A percentile compares a stretch with the other conserved stretches of the same genome.
These are phyloP conservation scores for Chlorencoelia australis DNA, from an alignment of 2,329 filamentous ascomycete species.

Conservation along the genomic window DNA sequence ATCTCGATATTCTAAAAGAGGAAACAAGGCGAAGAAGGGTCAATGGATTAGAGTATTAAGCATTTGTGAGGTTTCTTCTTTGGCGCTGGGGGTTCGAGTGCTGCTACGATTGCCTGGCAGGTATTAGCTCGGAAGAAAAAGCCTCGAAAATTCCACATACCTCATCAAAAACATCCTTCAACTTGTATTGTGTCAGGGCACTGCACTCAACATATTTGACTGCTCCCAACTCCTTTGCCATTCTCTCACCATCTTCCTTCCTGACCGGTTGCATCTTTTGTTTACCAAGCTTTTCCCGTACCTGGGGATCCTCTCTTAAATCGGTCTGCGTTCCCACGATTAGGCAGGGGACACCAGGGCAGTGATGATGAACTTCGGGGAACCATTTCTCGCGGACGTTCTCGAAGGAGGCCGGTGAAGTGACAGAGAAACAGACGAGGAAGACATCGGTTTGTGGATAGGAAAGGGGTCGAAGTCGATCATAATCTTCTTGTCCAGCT, in stretches of 20 bases:
- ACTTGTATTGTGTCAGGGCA: constrained; percentile 92
- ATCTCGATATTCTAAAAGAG: constrained; percentile 1
- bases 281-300: constrained; percentile 84
- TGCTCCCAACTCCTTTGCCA: constrained; percentile 94
- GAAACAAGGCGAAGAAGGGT: constrained; percentile 1
- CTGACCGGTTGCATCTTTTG: constrained; percentile 93
- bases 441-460: constrained; percentile 99
- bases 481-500: constrained; percentile 98
- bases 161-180: constrained; percentile 99
- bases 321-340: constrained; percentile 98
- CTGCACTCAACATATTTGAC: constrained; percentile 99
- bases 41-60: constrained; percentile 46
- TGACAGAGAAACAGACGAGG: constrained; percentile 97
- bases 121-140: constrained; percentile 7
- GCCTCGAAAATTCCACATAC: constrained; percentile 39
- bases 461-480: constrained; percentile 88
- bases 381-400: constrained; percentile 99
- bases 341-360: constrained; percentile 91
- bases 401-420: constrained; percentile 93
- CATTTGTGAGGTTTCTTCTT: constrained; percentile 70
- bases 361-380: constrained; percentile 97
- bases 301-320: constrained; percentile 78
- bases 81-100: constrained; percentile 74
- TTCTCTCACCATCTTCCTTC: constrained; percentile 86
- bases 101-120: constrained; percentile 81